Evolutionary conservation across 176 grass and related monocot genomes (phyloP), one percentile per base, ranked within the genome.

Genomic region (Triticum aestivum): DNA sequence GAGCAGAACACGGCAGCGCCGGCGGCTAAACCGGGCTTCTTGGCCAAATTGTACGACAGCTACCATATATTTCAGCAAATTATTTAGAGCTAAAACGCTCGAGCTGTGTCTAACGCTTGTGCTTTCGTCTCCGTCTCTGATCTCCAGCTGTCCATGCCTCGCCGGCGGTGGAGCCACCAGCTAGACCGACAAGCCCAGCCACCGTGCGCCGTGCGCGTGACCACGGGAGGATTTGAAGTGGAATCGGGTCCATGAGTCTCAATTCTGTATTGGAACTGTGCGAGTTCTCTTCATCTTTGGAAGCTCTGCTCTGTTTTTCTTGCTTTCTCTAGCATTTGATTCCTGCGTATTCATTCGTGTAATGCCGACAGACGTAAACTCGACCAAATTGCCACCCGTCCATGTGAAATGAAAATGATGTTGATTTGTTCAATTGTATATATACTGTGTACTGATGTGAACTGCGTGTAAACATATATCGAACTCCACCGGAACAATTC

Each of bases 81-180:
- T 11, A 74, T 29, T 9, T 14, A 9, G 41, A 39, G 8, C 68
- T 33, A 11, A 4, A 10, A 18, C 34, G 33, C 35, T 21, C 9
- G 33, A 70, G 18, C 68, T 70, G 20, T 70, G 26, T 4, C 45
- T 83, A 38, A 59, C 1, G 49, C 4, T 11, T 58, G 20, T 51
- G 33, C 26, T 12, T 4, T 33, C 27, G 12, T 10, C 75, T 83
- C 6, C 18, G 54, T 65, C 61, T 77, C 41, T 4, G 9, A 24
- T 18, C 41, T 79, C 15, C 75, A 89, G 87, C 11, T 84, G 41
- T 9, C 65, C 87, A 4, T 89, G 87, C 75, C 54, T 89, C 66
- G 81, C 65, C 13, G 71, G 35, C 3, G 9, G 74, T 11, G 41
- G 58, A 73, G 75, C 65, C n/a, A 29, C 6, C 35, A 32, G 34